Base-by-base conservation (phyloP, 179 eudicot genomes). In the Corrigiola litoralis region DNA sequence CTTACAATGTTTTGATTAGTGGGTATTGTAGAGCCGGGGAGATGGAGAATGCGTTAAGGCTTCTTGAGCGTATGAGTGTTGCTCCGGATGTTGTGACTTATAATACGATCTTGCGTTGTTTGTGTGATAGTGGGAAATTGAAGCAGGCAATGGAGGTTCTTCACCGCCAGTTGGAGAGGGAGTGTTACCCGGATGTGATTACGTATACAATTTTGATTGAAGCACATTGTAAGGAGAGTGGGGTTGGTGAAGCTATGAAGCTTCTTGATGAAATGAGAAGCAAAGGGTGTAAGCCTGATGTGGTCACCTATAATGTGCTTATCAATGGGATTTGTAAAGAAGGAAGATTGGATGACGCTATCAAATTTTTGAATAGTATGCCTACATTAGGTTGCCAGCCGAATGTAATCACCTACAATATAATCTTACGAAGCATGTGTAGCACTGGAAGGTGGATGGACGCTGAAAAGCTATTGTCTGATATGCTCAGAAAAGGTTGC, bases 361-460 rank as follows among this genome's bases (percentile, higher is more conserved):
- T 92, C 17, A 73, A 87, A 57, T 82, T 92, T 70, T 58, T 92
- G 77, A 75, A 84, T 61, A 66, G 68, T 28, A 85, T 92, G 95
- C 74, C 84, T 8, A 75, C 80, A 0, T 71, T 85, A 45, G 96
- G 88, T 24, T 89, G 95, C 76, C 92, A 84, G 52, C 96, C 98
- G 2, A 81, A 89, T 74, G 95, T 85, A 13, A 79, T 89, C 52
- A 89, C 92, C 0, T 80, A 92, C 51, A 89, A 87, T 54, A 92
- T 85, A 13, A 69, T 92, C 53, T 67, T 92, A 49, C 75, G 95
- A 28, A 81, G 88, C 71, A 79, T 92, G 90, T 89, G 95, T 75
- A 84, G 88, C 64, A 78, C 80, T 0, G 96, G 92, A 32, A 84
- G 95, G 79, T 92, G 98, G 98, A 77, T 82, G 87, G 98, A 89